These are phyloP conservation scores for Trametes villosa DNA, from an alignment of 768 basidiomycete genomes.

Conservation along the genomic window DNA sequence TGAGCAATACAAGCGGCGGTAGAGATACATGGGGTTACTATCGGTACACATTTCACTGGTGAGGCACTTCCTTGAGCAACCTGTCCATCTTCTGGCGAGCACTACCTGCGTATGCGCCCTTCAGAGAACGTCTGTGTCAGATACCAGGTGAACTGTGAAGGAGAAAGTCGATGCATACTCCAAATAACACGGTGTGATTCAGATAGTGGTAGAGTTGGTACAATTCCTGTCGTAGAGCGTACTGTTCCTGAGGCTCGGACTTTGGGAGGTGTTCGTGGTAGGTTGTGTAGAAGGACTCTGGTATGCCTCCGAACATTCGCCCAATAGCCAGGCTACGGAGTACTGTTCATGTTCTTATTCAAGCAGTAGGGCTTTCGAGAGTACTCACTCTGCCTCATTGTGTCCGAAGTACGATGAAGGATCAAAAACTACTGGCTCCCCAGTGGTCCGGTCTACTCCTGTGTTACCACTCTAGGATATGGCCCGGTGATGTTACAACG, in stretches of 20 bases:
- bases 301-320: constrained; percentile 81
- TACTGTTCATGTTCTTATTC: not conserved
- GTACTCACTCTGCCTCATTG: constrained; percentile 76
- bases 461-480: constrained; percentile 68
- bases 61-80: constrained; percentile 43
- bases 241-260: constrained; percentile 66
- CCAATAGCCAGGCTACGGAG: constrained; percentile 67
- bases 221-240: constrained; percentile 63
- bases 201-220: constrained; percentile 84
- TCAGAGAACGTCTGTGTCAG: not conserved
- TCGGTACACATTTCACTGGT: not conserved
- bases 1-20: too few relatives aligned
- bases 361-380: not conserved
- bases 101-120: constrained; percentile 55
- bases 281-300: constrained; percentile 59
- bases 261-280: constrained; percentile 70
- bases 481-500: not conserved
- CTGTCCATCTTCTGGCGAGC: constrained; percentile 52
- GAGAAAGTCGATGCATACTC: constrained; percentile 59
- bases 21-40: not conserved
- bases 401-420: constrained; percentile 82
- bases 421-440: constrained; percentile 73
- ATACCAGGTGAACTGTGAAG: not conserved
- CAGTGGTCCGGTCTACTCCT: constrained; percentile 57
- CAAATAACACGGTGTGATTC: constrained; percentile 81